Evolutionary conservation across 176 grass and related monocot genomes (phyloP).

Genomic region (Avena insularis): DNA sequence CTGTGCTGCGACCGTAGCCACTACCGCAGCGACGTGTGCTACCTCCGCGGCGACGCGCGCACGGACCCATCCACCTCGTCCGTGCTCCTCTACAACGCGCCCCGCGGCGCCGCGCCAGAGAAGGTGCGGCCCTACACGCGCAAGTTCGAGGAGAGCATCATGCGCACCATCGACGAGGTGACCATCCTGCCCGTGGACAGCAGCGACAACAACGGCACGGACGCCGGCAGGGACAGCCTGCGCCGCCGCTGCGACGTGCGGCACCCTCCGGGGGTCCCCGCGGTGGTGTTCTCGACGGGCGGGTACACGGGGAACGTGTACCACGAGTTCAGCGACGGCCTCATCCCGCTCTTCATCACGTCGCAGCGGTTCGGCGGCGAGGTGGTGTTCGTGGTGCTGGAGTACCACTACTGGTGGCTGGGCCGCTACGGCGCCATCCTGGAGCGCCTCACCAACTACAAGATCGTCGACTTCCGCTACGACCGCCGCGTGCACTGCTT

Average conservation of each 20-base stretch:
- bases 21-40: constrained; percentile 93
- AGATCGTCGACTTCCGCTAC: constrained; percentile 77
- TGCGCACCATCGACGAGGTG: constrained; percentile 77
- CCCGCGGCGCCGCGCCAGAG: constrained; percentile 49
- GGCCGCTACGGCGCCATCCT: constrained; percentile 76
- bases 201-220: constrained; percentile 23
- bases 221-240: not conserved
- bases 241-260: constrained; percentile 64
- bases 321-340: constrained; percentile 98
- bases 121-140: constrained; percentile 90
- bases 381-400: constrained; percentile 87
- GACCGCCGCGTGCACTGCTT: constrained; percentile 94
- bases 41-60: constrained; percentile 82
- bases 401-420: constrained; percentile 92
- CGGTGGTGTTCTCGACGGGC: constrained; percentile 91
- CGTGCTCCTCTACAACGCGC: constrained; percentile 61
- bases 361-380: constrained; percentile 80
- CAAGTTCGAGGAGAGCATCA: constrained; percentile 87
- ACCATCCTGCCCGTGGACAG: constrained; percentile 49
- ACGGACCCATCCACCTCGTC: constrained; percentile 78
- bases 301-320: constrained; percentile 99
- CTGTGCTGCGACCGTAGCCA: constrained; percentile 95
- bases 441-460: constrained; percentile 79
- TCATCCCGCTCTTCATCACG: constrained; percentile 92
- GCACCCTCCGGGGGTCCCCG: constrained; percentile 64